Percentiles rank a stretch among this genome's conserved stretches.
phyloP scores from a whole-genome alignment of 805 yeast species.

The Lachancea sp. region DNA sequence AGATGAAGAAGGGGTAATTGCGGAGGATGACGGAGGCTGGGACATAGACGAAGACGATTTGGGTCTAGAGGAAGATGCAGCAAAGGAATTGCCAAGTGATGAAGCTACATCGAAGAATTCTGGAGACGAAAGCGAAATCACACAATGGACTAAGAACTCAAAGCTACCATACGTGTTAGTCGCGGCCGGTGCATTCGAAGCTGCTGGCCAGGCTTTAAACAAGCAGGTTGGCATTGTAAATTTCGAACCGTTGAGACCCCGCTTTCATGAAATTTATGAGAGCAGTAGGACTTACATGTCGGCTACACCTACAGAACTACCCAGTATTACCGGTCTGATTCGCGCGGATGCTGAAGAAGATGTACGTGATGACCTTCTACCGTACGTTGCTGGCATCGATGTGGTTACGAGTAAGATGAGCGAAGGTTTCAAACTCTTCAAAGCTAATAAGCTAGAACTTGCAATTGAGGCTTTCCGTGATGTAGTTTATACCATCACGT shows the following conservation, averaged over 20 bases:
- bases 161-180: slow-evolving; percentile 86
- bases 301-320: slow-evolving; percentile 61
- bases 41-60: slow-evolving; percentile 74
- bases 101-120: slow-evolving; percentile 24
- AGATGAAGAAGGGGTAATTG: slow-evolving; percentile 43
- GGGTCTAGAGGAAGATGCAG: slow-evolving; percentile 60
- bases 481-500: slow-evolving; percentile 67
- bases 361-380: slow-evolving; percentile 44
- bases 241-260: slow-evolving; percentile 78
- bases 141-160: slow-evolving; percentile 81
- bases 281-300: slow-evolving; percentile 71
- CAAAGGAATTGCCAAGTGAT: slow-evolving; percentile 37
- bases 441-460: slow-evolving; percentile 71
- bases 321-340: slow-evolving; percentile 61
- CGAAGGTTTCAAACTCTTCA: slow-evolving; percentile 76
- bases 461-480: slow-evolving; percentile 78
- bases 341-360: slow-evolving; percentile 58
- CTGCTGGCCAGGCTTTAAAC: slow-evolving; percentile 87
- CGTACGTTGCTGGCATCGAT: slow-evolving; percentile 71
- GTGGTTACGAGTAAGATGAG: slow-evolving; percentile 51
- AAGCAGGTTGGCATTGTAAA: slow-evolving; percentile 82
- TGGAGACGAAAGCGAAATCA: slow-evolving; percentile 51
- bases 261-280: slow-evolving; percentile 80
- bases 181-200: slow-evolving; percentile 94
- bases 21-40: slow-evolving; percentile 63